Conservation (phyloP, 23 red algal genomes). For the Gracilaria caudata region DNA sequence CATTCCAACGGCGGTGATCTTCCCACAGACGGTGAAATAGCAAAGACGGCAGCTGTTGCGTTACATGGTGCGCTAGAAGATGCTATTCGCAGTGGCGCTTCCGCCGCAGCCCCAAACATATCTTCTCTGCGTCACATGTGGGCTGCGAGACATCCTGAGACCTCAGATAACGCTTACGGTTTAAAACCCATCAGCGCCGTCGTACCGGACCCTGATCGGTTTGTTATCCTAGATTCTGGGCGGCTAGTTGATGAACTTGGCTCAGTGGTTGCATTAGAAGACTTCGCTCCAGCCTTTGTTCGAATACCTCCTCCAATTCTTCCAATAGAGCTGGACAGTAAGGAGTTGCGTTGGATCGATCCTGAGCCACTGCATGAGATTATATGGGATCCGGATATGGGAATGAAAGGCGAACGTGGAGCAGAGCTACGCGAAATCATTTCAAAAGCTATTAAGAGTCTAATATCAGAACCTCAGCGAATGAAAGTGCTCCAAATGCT, state of each 20-base stretch:
- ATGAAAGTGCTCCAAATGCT: slow-evolving; percentile 50
- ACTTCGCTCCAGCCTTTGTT: slow-evolving; percentile 71
- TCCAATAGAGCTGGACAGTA: slow-evolving; percentile 54
- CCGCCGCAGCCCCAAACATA: slow-evolving; percentile 44
- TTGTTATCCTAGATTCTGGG: slow-evolving; percentile 15
- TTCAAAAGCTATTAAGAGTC: slow-evolving; percentile 67
- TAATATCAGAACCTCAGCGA: slow-evolving; percentile 62
- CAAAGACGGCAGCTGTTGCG: slow-evolving; percentile 30
- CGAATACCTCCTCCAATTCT: slow-evolving; percentile 84
- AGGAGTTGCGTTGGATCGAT: slow-evolving; percentile 84
- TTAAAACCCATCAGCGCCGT: slow-evolving; percentile 53
- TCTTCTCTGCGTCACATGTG: slow-evolving; percentile 45
- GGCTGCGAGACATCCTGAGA: slow-evolving; percentile 45
- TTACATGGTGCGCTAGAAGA: slow-evolving; percentile 52
- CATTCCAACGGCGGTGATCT: slow-evolving; percentile 30
- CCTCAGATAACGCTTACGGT: neutral
- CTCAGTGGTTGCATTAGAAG: slow-evolving; percentile 47
- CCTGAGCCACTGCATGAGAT: slow-evolving; percentile 80
- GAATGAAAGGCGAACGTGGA: slow-evolving; percentile 60
- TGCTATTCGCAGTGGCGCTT: slow-evolving; percentile 60
- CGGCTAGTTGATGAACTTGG: slow-evolving; percentile 46
- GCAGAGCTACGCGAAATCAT: slow-evolving; percentile 80
- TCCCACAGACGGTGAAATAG: slow-evolving; percentile 44
- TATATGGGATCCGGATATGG: slow-evolving; percentile 83
- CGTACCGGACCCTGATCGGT: slow-evolving; percentile 45